Evolutionary conservation across 192 early-diverging fungal species (phyloP), one percentile per base, ranked within the genome.

Genomic region (Coemansia erecta): DNA sequence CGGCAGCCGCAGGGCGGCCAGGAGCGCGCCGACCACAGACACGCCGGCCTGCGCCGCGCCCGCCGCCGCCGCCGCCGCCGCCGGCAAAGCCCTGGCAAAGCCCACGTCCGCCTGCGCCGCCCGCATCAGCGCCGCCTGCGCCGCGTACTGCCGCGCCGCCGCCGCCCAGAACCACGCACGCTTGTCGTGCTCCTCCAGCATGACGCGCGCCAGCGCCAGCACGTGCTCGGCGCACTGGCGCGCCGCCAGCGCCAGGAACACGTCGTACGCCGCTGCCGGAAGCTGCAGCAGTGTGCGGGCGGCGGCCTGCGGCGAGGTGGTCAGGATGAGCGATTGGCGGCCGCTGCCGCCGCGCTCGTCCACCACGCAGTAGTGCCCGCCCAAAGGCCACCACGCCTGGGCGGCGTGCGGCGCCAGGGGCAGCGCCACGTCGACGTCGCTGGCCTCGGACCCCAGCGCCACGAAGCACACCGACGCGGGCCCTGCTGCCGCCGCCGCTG

Each of bases 331-430:
- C 11, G 28, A 15, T 42, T 43, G 31, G 45, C 3, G 4, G 54
- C 22, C 46, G 37, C 33, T n/a, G n/a, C n/a, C n/a, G n/a, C 19
- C 52, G 10, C 21, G 40, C 22, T 15, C 43, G 58, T 15, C 51
- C 2, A 67, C 31, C 4, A 67, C 64, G 15, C 56, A 64, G 17
- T 60, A 64, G 42, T 70, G 64, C 2, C 75, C 75, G 37, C 75
- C 75, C 60, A 72, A 26, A 13, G 75, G 65, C 75, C 75, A 78
- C 75, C 75, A 78, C n/a, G 2, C 7, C 7, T 31, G 28, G n/a
- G n/a, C 41, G 49, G 3, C 42, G 18, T 12, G 63, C 11, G 9
- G 8, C 65, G 10, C 19, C 45, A 23, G n/a, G 14, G 62, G 49
- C 45, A 44, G 67, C 24, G 70, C 22, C 8, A 77, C 49, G 48